These are phyloP conservation scores for Chalciporus piperatus DNA, from an alignment of 768 basidiomycete species.

Conservation along the genomic window DNA sequence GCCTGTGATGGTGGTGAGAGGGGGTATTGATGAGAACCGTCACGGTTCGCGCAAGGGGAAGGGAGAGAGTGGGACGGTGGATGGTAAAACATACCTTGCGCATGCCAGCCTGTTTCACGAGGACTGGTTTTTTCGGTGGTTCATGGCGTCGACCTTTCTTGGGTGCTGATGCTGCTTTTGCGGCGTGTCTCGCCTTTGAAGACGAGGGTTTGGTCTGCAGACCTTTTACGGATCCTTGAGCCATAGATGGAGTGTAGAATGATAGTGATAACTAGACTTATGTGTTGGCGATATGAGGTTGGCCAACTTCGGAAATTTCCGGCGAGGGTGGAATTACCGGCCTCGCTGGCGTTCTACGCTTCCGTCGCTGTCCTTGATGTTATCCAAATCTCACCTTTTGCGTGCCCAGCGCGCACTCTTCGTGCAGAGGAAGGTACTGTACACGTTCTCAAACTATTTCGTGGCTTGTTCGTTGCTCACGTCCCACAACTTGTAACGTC, in stretches of 20 bases:
- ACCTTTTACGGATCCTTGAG: slow-evolving; percentile 86
- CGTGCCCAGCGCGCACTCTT: slow-evolving; percentile 52
- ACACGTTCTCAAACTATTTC: background rate
- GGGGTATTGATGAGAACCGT: background rate
- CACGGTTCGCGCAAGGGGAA: background rate
- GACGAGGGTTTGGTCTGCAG: slow-evolving; percentile 50
- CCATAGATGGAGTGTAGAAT: slow-evolving; percentile 40
- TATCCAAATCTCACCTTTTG: slow-evolving; percentile 44
- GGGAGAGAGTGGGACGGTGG: background rate
- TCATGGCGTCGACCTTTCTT: slow-evolving; percentile 80
- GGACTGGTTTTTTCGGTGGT: slow-evolving; percentile 75
- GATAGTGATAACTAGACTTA: too few relatives aligned
- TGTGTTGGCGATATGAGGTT: background rate
- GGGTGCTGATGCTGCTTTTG: slow-evolving; percentile 63
- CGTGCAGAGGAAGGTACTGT: slow-evolving; percentile 44
- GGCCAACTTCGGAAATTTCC: slow-evolving; percentile 23
- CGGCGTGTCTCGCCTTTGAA: slow-evolving; percentile 50
- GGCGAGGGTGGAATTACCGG: slow-evolving; percentile 10
- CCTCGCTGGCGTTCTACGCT: slow-evolving; percentile 1
- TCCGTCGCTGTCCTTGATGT: slow-evolving; percentile 33
- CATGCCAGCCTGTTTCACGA: slow-evolving; percentile 74
- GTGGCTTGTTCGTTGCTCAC: background rate
- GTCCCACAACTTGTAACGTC: slow-evolving; percentile 3
- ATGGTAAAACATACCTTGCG: slow-evolving; percentile 54
- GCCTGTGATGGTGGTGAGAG: slow-evolving; percentile 44